Evolutionary conservation across 73 alveolate species (phyloP).

Genomic region (Paramecium caudatum): DNA sequence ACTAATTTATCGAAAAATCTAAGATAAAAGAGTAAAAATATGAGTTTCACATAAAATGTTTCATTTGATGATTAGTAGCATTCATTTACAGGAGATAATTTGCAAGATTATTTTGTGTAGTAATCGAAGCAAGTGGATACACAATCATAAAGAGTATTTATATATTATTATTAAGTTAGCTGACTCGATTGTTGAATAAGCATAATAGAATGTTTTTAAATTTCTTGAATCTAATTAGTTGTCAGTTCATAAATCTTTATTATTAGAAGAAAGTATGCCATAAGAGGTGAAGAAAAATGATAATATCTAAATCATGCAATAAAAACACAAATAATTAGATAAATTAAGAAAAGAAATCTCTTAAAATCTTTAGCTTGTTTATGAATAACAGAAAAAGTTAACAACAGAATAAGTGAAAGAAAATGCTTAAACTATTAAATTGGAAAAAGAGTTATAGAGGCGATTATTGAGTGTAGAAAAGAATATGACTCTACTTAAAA

Average conservation of each 20-base stretch:
- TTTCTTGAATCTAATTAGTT: not conserved
- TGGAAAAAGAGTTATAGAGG: constrained; percentile 15
- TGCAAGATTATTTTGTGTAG: constrained; percentile 33
- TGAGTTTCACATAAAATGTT: no score
- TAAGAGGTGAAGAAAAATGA: not conserved
- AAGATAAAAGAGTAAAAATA: no score
- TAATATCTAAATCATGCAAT: not conserved
- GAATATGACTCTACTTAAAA: not conserved
- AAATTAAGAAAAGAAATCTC: constrained; percentile 31
- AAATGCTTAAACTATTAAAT: not conserved
- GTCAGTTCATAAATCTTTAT: not conserved
- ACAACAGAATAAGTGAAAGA: constrained; percentile 26
- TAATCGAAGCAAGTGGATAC: not conserved
- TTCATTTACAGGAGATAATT: constrained; percentile 14
- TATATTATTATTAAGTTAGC: constrained; percentile 53
- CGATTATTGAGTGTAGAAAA: constrained; percentile 47
- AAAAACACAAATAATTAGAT: constrained; percentile 6
- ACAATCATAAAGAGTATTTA: not conserved
- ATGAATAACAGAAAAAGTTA: not conserved
- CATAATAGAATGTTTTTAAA: not conserved
- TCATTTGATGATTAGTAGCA: constrained; percentile 19
- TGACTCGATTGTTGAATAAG: not conserved
- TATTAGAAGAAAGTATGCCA: not conserved
- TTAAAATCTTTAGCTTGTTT: not conserved
- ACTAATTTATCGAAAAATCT: not conserved